Conservation (phyloP, 2,329 filamentous ascomycete genomes). For the Fusarium circinatum region DNA sequence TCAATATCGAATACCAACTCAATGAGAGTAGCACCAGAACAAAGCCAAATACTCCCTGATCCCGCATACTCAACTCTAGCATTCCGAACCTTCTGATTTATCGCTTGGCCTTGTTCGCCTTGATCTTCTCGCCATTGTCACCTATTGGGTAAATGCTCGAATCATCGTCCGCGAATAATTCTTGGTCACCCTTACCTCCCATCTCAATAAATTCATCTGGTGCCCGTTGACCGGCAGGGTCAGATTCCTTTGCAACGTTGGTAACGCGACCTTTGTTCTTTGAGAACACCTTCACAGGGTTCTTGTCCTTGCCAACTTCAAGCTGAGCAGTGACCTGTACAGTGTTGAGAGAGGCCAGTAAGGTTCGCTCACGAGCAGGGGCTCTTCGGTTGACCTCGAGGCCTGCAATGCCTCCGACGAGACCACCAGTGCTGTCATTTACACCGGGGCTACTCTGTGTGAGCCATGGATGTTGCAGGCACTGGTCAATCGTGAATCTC, state of each 20-base stretch:
- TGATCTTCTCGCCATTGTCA: slow-evolving; percentile 45
- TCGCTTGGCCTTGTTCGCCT: slow-evolving; percentile 43
- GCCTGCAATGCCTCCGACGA: slow-evolving; percentile 85
- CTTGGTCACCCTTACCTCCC: slow-evolving; percentile 86
- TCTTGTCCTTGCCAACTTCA: slow-evolving; percentile 65
- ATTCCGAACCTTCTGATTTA: slow-evolving; percentile 2
- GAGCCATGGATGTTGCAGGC: slow-evolving; percentile 91
- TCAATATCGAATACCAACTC: background rate
- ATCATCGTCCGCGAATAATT: slow-evolving; percentile 74
- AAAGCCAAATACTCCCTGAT: background rate
- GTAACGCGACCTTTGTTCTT: slow-evolving; percentile 68
- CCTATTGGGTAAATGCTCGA: slow-evolving; percentile 59
- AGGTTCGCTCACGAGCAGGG: slow-evolving; percentile 81
- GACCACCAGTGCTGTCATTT: slow-evolving; percentile 89
- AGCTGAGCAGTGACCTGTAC: slow-evolving; percentile 65
- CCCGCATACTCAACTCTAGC: background rate
- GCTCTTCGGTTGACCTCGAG: slow-evolving; percentile 89
- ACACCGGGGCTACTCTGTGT: slow-evolving; percentile 69
- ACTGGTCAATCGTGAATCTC: slow-evolving; percentile 89
- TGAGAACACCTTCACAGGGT: slow-evolving; percentile 76
- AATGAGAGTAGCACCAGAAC: slow-evolving; percentile 17
- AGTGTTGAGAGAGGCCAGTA: slow-evolving; percentile 84
- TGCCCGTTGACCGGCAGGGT: slow-evolving; percentile 73
- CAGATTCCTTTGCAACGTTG: slow-evolving; percentile 64
- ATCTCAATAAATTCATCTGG: slow-evolving; percentile 83